Conservation (phyloP, 208 protist species). For the Blastocrithidia nonstop region DNA sequence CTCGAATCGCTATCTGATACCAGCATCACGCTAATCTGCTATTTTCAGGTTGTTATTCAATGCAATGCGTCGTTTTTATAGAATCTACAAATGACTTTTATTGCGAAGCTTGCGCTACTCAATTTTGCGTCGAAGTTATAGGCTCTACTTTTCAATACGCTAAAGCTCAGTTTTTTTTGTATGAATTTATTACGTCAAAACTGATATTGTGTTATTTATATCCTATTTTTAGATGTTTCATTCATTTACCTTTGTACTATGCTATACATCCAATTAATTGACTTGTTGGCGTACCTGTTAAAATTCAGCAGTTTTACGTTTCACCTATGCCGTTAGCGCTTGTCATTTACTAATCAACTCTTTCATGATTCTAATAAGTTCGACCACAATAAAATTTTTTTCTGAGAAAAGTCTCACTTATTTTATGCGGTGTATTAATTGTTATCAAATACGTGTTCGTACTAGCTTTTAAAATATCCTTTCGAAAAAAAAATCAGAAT, state of each 20-base stretch:
- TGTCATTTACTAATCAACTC: constrained; percentile 63
- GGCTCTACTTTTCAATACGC: constrained; percentile 34
- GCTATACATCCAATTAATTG: constrained; percentile 27
- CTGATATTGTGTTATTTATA: constrained; percentile 48
- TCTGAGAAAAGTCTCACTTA: constrained; percentile 1
- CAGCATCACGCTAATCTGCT: constrained; percentile 35
- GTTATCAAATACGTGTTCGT: not conserved
- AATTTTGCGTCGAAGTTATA: constrained; percentile 47
- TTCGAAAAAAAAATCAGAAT: constrained; percentile 4
- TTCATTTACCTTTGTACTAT: constrained; percentile 32
- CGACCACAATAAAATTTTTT: constrained; percentile 7
- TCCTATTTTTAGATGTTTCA: constrained; percentile 74
- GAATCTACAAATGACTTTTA: constrained; percentile 39
- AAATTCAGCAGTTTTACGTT: constrained; percentile 29
- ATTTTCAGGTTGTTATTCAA: constrained; percentile 18
- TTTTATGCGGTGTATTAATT: not conserved
- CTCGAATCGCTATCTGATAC: constrained; percentile 17
- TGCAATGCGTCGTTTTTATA: constrained; percentile 30
- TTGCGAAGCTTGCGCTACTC: constrained; percentile 47
- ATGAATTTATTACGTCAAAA: constrained; percentile 37
- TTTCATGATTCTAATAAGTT: constrained; percentile 30
- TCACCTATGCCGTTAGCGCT: constrained; percentile 29
- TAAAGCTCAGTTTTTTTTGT: constrained; percentile 46
- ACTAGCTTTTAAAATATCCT: not conserved
- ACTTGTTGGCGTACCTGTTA: constrained; percentile 20